Base-by-base conservation (phyloP, 306 rosid species). In the Echinosophora koreensis region DNA sequence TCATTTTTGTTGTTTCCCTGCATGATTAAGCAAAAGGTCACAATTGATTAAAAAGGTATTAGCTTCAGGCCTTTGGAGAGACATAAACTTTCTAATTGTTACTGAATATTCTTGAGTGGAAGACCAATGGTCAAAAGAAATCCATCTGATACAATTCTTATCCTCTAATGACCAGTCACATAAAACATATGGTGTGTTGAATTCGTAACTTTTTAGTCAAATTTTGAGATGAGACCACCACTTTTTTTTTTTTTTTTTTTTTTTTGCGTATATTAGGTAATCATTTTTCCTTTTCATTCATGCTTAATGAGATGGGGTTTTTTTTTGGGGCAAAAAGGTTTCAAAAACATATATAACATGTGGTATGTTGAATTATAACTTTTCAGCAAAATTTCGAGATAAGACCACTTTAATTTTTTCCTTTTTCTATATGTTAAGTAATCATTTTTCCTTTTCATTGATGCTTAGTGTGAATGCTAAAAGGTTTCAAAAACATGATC, bases 61-160 rank as follows among this genome's bases (percentile, higher is more conserved):
- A 47, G 64, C 77, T 78, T 35, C 4, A 18, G 41, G 71, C n/a
- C 8, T 64, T 60, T 38, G 55, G 71, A 16, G 50, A 32, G 70
- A 68, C 69, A 17, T 55, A 12, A 32, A 17, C 66, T 68, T 60
- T 58, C 32, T 46, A 2, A 3, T 18, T 47, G n/a, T 44, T 77
- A 6, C 18, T 78, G 61, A 47, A 41, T 39, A 17, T 46, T 32
- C 41, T 78, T 63, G 6, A 79, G 82, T 79, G 77, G 82, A 70
- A 79, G 77, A 79, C 82, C 82, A 38, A 22, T 37, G 41, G 82
- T 79, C 82, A 79, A 78, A 79, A 59, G 50, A 30, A 63, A 38
- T 66, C 51, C 30, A 65, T 57, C 30, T 65, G 0, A 66, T 57
- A 34, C 49, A 41, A 66, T 66, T 67, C 84, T 67, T 61, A 81